Conservation (phyloP, 1,139 yeast species). For the Chernovozyma sophiae-reginae region DNA sequence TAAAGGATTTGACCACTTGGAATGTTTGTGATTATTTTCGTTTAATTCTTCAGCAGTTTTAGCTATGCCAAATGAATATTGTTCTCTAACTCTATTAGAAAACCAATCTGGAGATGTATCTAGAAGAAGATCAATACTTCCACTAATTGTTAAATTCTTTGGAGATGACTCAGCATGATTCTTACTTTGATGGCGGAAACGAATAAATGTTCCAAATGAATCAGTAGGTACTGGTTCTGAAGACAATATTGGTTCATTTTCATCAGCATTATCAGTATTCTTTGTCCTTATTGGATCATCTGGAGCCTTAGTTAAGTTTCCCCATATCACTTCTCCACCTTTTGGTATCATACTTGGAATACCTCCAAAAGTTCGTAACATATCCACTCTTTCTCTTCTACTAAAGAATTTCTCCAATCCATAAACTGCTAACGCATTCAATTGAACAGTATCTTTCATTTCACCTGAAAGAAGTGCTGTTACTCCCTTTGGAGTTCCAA, state of each 20-base stretch:
- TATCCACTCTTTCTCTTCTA: slow-evolving; percentile 79
- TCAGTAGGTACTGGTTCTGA: slow-evolving; percentile 13
- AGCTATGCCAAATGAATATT: slow-evolving; percentile 80
- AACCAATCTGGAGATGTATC: slow-evolving; percentile 76
- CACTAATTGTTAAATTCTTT: slow-evolving; percentile 58
- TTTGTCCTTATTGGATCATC: slow-evolving; percentile 51
- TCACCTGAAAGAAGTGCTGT: slow-evolving; percentile 93
- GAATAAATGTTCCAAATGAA: slow-evolving; percentile 73
- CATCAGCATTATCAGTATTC: slow-evolving; percentile 16
- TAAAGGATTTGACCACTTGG: slow-evolving; percentile 89
- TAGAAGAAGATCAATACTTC: slow-evolving; percentile 61
- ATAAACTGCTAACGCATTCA: slow-evolving; percentile 87
- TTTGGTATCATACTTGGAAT: slow-evolving; percentile 94
- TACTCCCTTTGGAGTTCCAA: slow-evolving; percentile 93
- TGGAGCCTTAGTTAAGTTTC: slow-evolving; percentile 53
- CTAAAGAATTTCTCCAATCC: slow-evolving; percentile 94
- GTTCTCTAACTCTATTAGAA: slow-evolving; percentile 53
- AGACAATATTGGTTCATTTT: background rate
- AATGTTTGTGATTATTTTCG: slow-evolving; percentile 61
- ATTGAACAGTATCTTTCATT: slow-evolving; percentile 95
- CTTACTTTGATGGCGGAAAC: slow-evolving; percentile 44
- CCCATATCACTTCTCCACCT: slow-evolving; percentile 92
- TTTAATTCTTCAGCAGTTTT: slow-evolving; percentile 52
- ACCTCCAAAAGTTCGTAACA: slow-evolving; percentile 88
- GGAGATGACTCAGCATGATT: slow-evolving; percentile 3